Base-by-base conservation (phyloP, 1,284 basidiomycete genomes). In the Lignosus rhinocerotis region DNA sequence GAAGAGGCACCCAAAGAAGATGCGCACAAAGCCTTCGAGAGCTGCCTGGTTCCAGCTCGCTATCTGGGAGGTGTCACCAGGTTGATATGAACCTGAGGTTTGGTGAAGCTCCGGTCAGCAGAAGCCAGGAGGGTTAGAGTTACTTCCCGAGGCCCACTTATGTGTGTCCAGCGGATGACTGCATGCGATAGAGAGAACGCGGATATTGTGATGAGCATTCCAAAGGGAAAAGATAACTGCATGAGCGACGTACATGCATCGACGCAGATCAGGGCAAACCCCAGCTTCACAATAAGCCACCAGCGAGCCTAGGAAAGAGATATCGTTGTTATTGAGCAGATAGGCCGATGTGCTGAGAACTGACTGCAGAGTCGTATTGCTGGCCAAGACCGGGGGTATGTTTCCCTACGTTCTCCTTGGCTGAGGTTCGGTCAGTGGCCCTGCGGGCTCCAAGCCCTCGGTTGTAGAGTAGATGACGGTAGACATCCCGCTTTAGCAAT, bases 381-480 rank as follows among this genome's bases (percentile, higher is more conserved):
- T 53, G 55, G 38, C 36, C 14, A 30, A 43, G n/a, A 34, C 14
- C 17, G 25, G 42, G 38, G 17, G 36, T 30, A 17, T 21, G 46
- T 25, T 41, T 33, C 46, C 36, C 33, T 46, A 19, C 47, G 38
- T 8, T 19, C 25, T 48, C 43, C 45, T 49, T 50, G 57, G 48
- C 39, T 30, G 14, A 38, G 2, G 58, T 25, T 36, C 45, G 59
- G 11, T 61, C 71, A 17, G 70, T 58, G 70, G 66, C 73, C 59
- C 73, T 79, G 60, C 85, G 75, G 1, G 90, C 89, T 44, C 81
- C 79, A 1, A 86, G 76, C 5, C 86, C 91, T 44, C 92, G 80
- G 68, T 97, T 97, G 71, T 92, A 96, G n/a, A 97, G 76, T 25
- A 97, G 75, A 75, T 97, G 94, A 12, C 92, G 80, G 70, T 92